Evolutionary conservation across 768 basidiomycete species (phyloP), one percentile per base, ranked within the genome.

Genomic region (Calvatia gigantea): DNA sequence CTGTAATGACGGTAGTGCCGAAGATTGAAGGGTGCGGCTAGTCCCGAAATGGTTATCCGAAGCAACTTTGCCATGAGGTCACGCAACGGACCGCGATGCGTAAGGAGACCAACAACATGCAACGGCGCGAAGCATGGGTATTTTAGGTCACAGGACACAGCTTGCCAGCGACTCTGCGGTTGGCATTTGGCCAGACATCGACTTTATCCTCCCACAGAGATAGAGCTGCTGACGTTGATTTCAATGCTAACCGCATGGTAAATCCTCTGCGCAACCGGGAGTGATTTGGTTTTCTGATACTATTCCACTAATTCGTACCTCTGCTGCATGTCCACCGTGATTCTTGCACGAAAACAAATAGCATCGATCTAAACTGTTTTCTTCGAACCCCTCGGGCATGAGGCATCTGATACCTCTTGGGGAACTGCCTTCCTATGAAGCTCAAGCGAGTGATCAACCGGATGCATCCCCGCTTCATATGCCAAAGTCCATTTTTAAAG

Each of bases 311-410:
- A 27, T 15, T 28, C 28, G 21, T 35, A 32, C 12, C 4, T 14
- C 27, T 5, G n/a, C 8, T 42, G 11, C 17, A 19, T 23, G 19
- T 9, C 41, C n/a, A n/a, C 6, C 19, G 15, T n/a, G 5, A 6
- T 42, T 25, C 29, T 48, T 32, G 43, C n/a, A 44, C 43, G 8
- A 27, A 11, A 47, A 47, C n/a, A n/a, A n/a, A n/a, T n/a, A n/a
- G n/a, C 50, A 6, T 8, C 33, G 41, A 53, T 43, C 11, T 43
- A 53, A 42, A 39, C 44, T 53, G 44, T 43, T 53, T 49, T 42
- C 29, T 27, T 44, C 51, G 42, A 28, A 19, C 31, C 3, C 6
- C 6, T 42, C 41, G 44, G 44, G 42, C 31, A 2, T 19, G 23
- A 32, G 29, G 12, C 12, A 8, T 33, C n/a, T 32, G 15, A 12